Evolutionary conservation across 768 basidiomycete species (phyloP).

Genomic region (Candolleomyces eurysporus): DNA sequence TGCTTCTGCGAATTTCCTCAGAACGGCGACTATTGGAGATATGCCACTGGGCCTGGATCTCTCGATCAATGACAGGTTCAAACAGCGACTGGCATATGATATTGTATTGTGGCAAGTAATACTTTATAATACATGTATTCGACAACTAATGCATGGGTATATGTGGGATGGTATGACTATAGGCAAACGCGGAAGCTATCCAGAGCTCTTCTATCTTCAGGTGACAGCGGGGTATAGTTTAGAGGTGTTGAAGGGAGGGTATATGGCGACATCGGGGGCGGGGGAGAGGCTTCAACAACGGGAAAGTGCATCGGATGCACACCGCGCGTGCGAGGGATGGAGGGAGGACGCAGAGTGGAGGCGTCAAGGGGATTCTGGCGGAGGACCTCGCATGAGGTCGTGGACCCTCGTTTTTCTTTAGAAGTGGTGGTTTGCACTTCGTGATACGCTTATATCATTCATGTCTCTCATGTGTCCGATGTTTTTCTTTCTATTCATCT

Average conservation of each 20-base stretch:
- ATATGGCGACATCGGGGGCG: conserved; percentile 22
- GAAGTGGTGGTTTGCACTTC: not conserved
- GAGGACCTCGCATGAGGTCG: conserved; percentile 29
- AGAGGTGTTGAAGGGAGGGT: conserved; percentile 16
- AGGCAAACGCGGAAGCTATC: conserved; percentile 50
- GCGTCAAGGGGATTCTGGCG: conserved; percentile 72
- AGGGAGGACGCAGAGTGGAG: conserved; percentile 82
- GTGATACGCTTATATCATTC: too few species aligned
- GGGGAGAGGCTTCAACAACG: conserved; percentile 5
- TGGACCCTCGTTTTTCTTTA: not conserved
- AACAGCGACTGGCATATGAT: not conserved
- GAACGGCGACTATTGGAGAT: not conserved
- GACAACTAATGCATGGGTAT: not conserved
- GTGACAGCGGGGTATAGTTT: conserved; percentile 42
- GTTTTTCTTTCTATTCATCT: not conserved
- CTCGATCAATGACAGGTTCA: not conserved
- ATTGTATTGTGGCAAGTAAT: not conserved
- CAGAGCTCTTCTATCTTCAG: conserved; percentile 59
- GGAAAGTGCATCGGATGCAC: conserved; percentile 53
- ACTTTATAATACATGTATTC: not conserved
- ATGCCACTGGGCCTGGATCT: not conserved
- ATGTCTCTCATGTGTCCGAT: not conserved
- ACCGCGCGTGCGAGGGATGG: conserved; percentile 74
- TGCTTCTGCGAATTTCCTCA: conserved; percentile 2
- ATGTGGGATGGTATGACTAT: conserved; percentile 2